phyloP scores from a whole-genome alignment of 2,329 filamentous ascomycete genomes.

The Teratosphaeria epicoccoides region DNA sequence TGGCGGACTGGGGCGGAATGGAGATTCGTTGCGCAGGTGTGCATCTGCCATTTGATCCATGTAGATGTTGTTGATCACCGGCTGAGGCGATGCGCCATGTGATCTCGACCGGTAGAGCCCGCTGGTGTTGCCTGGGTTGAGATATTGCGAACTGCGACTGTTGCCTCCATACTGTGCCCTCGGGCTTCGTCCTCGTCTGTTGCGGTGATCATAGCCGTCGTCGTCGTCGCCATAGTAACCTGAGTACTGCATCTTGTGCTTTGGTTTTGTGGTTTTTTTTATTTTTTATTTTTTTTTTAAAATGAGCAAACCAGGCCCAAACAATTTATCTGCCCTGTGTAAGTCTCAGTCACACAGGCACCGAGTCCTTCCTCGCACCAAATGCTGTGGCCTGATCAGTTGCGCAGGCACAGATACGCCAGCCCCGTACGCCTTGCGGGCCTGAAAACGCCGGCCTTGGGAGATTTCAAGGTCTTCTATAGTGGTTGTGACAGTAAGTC shows the following conservation, averaged over 20 bases:
- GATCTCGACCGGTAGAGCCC: conserved; percentile 36
- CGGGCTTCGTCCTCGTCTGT: conserved; percentile 9
- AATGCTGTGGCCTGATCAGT: neutral
- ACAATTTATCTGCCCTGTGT: neutral
- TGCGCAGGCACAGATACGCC: neutral
- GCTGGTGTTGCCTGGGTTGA: conserved; percentile 12
- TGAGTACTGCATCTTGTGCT: neutral
- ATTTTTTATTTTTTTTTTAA: neutral
- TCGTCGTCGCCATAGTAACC: conserved; percentile 15
- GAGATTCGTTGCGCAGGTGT: conserved; percentile 13
- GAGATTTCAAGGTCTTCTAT: neutral
- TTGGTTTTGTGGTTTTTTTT: neutral
- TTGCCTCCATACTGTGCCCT: conserved; percentile 5
- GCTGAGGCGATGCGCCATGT: conserved; percentile 32
- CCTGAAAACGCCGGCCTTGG: neutral
- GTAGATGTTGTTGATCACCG: conserved; percentile 38
- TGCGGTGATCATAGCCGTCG: conserved; percentile 14
- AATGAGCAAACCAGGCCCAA: neutral
- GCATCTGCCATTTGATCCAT: conserved; percentile 27
- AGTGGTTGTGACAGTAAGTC: neutral
- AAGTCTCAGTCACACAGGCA: neutral
- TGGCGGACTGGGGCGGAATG: conserved; percentile 22
- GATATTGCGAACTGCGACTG: conserved; percentile 14
- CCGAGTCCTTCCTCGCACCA: neutral
- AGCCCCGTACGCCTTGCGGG: neutral